Base-by-base conservation (phyloP, 176 grass and related monocot species). In the Guadua angustifolia region DNA sequence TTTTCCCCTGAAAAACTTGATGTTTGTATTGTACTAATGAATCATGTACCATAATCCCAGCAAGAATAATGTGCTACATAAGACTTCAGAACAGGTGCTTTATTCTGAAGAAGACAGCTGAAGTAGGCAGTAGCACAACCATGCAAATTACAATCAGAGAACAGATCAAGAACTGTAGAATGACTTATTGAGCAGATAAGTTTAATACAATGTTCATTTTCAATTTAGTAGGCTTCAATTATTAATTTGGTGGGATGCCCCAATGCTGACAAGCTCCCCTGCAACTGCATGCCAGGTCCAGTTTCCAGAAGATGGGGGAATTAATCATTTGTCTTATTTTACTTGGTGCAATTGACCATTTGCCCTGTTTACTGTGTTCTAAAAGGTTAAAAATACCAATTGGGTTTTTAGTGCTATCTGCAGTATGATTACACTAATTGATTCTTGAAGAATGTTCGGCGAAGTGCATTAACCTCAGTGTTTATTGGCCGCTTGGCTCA, bases 251-350 rank as follows among this genome's bases (percentile, higher is more conserved):
- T 16, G 51, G 26, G 43, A 63, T 69, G 53, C 64, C 49, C 33
- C 33, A 17, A 32, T 69, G 42, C 33, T 74, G 7, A 68, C 62
- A 33, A 42, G 53, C 69, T 61, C 29, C 33, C 5, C 26, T 83
- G 18, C 26, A 66, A 36, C 44, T 38, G 77, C 25, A 78, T 71
- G 53, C 70, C 53, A 45, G 33, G 39, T 81, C 47, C 77, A 58
- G 59, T 71, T 88, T 61, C 70, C 52, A 69, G 70, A 75, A 89
- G 61, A 74, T 89, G 82, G n/a, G n/a, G n/a, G n/a, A n/a, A n/a
- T n/a, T n/a, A n/a, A n/a, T n/a, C n/a, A n/a, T n/a, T n/a, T n/a
- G n/a, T n/a, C n/a, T n/a, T n/a, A n/a, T n/a, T n/a, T n/a, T n/a
- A n/a, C n/a, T n/a, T n/a, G n/a, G n/a, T n/a, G n/a, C n/a, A n/a